Evolutionary conservation across 2,329 filamentous ascomycete genomes (phyloP).

Genomic region (Sporothrix humicola): DNA sequence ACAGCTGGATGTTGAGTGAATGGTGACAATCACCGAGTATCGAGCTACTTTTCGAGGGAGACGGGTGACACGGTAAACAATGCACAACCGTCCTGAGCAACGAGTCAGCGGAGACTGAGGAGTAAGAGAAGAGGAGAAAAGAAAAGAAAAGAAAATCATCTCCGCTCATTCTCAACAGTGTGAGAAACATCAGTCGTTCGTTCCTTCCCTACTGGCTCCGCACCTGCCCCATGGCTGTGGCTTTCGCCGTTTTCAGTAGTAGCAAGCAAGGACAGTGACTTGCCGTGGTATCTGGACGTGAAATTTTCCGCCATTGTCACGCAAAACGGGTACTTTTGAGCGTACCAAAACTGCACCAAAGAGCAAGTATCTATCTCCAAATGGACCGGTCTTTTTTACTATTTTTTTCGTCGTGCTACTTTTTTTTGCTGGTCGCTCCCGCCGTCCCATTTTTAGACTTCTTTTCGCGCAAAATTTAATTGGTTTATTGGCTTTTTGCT

Average conservation of each 20-base stretch:
- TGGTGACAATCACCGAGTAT: not conserved
- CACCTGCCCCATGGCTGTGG: conserved; percentile 20
- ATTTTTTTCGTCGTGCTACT: conserved; percentile 34
- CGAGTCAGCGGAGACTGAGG: not conserved
- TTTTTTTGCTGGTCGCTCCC: conserved; percentile 25
- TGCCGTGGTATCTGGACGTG: conserved; percentile 14
- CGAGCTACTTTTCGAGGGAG: not conserved
- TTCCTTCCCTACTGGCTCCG: conserved; percentile 14
- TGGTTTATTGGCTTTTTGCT: conserved; percentile 26
- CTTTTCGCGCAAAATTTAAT: conserved; percentile 17
- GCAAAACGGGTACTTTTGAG: conserved; percentile 30
- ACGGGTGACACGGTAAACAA: not conserved
- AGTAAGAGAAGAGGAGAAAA: too few species aligned
- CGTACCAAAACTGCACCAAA: conserved; percentile 27
- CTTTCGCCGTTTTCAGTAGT: not conserved
- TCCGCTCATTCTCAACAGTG: not conserved
- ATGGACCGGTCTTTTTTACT: not conserved
- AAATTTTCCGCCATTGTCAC: conserved; percentile 22
- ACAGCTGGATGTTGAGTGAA: too few species aligned
- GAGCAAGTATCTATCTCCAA: conserved; percentile 14
- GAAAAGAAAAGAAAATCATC: not conserved
- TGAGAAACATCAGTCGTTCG: not conserved
- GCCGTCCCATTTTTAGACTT: conserved; percentile 10
- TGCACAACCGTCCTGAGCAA: not conserved
- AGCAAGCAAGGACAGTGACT: not conserved